Base-by-base conservation (phyloP, 306 rosid species). In the Trifolium pratense region DNA sequence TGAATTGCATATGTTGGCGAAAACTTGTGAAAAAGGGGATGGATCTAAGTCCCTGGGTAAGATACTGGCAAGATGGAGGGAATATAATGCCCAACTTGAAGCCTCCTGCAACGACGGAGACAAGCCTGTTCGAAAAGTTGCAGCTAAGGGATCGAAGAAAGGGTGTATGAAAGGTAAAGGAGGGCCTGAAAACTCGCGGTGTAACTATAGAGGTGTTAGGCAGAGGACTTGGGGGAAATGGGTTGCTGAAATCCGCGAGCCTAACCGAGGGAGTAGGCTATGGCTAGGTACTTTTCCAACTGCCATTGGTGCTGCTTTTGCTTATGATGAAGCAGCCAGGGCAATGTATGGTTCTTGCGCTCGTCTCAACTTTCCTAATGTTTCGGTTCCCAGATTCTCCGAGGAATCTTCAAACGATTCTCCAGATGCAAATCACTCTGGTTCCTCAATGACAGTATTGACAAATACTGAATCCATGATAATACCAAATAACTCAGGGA, bases 81-180 rank as follows among this genome's bases (percentile, higher is more conserved):
- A 90, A 34, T 83, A 84, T 52, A 92, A 90, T 40, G 86, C 88
- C 6, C 73, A 39, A 63, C 87, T 90, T 7, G 96, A 92, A n/a
- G 80, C 92, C 4, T 40, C 92, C 4, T 40, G 67, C 48, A 76
- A 43, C 0, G 85, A 75, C 25, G 91, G 29, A 29, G 71, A 78
- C 36, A 87, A 83, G 75, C 88, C 88, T 1, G 39, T 75, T 65
- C 86, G 87, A 45, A 92, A 70, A 81, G 87, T 80, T 66, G 94
- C 98, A 48, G 94, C 98, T 12, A 92, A 88, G 16, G 65, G 88
- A 16, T 92, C 98, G 0, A 92, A 73, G 85, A 90, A 92, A 72
- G 98, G 96, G 48, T 92, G 98, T 55, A 92, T 92, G 98, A 92
- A 90, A 52, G 98, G 98, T 7, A 92, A 92, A 74, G 98, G 98